Percentiles rank a stretch among this genome's conserved stretches.
These are phyloP conservation scores for Akanthomyces dipterigenus DNA, from an alignment of 2,329 filamentous ascomycete species.

Conservation along the genomic window DNA sequence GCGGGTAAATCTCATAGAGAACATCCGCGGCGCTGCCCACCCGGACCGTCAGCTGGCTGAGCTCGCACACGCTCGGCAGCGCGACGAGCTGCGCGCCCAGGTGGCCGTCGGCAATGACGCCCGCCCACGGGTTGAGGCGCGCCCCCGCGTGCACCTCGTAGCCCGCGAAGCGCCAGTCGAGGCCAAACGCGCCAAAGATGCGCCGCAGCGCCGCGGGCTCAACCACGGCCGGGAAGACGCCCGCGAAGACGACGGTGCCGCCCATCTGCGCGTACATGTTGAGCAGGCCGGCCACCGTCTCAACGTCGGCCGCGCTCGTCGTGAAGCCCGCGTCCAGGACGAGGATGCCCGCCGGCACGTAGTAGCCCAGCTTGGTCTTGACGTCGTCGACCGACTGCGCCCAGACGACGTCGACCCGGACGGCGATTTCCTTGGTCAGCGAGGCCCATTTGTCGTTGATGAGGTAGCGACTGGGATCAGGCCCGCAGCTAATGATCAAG, in stretches of 20 bases:
- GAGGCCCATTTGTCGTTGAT: neutral
- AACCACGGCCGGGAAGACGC: neutral
- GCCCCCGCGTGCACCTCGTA: neutral
- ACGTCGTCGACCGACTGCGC: neutral
- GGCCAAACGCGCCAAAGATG: neutral
- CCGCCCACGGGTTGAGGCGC: neutral
- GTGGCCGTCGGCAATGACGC: neutral
- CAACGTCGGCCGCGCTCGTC: no score
- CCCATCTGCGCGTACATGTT: neutral
- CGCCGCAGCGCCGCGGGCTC: fast-evolving
- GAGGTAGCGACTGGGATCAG: neutral
- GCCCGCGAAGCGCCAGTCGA: neutral
- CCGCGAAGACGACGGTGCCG: neutral
- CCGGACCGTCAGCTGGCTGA: neutral
- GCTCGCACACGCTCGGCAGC: neutral
- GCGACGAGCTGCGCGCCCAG: neutral
- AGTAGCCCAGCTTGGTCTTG: neutral
- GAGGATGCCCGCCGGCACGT: neutral
- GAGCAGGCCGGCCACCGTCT: neutral
- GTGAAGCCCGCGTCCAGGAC: neutral
- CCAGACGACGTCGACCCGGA: neutral
- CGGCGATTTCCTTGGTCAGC: neutral
- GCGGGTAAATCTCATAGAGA: neutral
- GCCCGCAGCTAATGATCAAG: neutral
- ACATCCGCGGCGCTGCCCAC: neutral